Base-by-base conservation (phyloP, 2,329 filamentous ascomycete species). In the Cordyceps pruinosa region DNA sequence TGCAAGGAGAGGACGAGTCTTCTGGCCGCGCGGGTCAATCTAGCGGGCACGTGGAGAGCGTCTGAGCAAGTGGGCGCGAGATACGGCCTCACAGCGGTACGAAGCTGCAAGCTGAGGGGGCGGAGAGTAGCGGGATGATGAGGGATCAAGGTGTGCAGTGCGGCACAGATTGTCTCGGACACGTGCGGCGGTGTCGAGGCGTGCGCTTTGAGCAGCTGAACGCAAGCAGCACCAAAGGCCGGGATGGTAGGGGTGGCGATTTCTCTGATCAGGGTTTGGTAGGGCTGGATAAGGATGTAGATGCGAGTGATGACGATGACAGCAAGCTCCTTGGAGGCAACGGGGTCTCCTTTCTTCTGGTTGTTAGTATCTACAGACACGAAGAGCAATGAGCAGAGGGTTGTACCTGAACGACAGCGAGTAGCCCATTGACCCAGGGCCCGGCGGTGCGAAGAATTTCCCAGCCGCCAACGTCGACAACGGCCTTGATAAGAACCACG, bases 161-260 rank as follows among this genome's bases (percentile, higher is more conserved):
- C 84, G 61, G 87, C 83, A 37, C 92, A 81, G 5, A 93, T 78
- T 9, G 82, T 82, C 66, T 90, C 84, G 39, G 88, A 70, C 35
- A 90, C 73, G 12, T 76, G 71, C 60, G 68, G 66, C 48, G 77
- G 78, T 13, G 72, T 69, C 5, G 65, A 58, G 1, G 63, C 51
- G 9, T 59, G 53, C 39, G 65, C 68, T 62, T 84, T 77, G 67
- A 82, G 73, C 45, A 93, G 77, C 64, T 87, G 84, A 45, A 96
- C 71, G 64, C 88, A 90, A 3, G 87, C 79, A 1, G 83, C 85
- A 46, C 92, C 80, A 65, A 93, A 96, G 1, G 81, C 75, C 1
- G 89, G 84, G 21, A 97, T 75, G 3, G 84, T 89, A 3, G 90
- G 90, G 0, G 91, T 96, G 1, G 89, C 92, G 60, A 97, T 89